Percentiles rank a stretch among this genome's conserved stretches.
phyloP scores from a whole-genome alignment of 306 rosid species.

The cucumber (Cucumis sativus) region Cucumber_9930_V3 NC_026660.2:7509501-7510000 shows the following conservation, averaged over 20 bases:
- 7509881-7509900: conserved; percentile 16
- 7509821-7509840: conserved; percentile 8
- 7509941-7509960: conserved; percentile 19
- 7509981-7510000: conserved; percentile 29
- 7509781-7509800: conserved; percentile 26
- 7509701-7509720: conserved; percentile 26
- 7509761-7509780: conserved; percentile 17
- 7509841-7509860: conserved; percentile 21
- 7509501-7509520: conserved; percentile 17
- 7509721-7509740: conserved; percentile 40
- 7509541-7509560: conserved; percentile 28
- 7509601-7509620: conserved; percentile 7
- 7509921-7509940: conserved; percentile 41
- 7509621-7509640: conserved; percentile 8
- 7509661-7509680: conserved; percentile 18
- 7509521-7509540: conserved; percentile 20
- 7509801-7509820: conserved; percentile 17
- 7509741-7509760: conserved; percentile 22
- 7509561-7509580: conserved; percentile 25
- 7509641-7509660: conserved; percentile 6
- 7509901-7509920: conserved; percentile 11
- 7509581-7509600: conserved; percentile 19
- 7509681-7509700: conserved; percentile 12
- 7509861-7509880: conserved; percentile 32
- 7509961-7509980: conserved; percentile 15